Evolutionary conservation across 768 basidiomycete genomes (phyloP).

Genomic region (Termitomyces sp.): DNA sequence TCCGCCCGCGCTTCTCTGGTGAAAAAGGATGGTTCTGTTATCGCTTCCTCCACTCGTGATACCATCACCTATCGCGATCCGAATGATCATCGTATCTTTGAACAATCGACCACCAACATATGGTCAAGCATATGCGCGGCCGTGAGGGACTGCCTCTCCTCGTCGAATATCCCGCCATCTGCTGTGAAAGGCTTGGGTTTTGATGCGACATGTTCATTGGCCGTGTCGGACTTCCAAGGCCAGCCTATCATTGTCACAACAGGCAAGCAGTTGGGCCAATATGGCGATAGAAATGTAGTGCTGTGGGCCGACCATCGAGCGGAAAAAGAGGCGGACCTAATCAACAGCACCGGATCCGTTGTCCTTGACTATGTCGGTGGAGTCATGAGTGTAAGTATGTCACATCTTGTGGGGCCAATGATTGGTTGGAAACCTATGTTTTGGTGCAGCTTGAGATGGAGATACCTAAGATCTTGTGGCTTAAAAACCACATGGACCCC

Average conservation of each 20-base stretch:
- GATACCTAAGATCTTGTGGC: constrained; percentile 95
- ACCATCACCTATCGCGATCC: constrained; percentile 87
- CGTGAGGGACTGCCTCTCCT: constrained; percentile 60
- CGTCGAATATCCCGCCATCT: constrained; percentile 52
- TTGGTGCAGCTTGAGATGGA: constrained; percentile 88
- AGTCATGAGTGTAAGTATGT: constrained; percentile 63
- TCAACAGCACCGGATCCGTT: constrained; percentile 81
- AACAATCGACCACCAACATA: constrained; percentile 91
- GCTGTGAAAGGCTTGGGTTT: constrained; percentile 87
- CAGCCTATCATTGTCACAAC: constrained; percentile 73
- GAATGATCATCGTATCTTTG: constrained; percentile 88
- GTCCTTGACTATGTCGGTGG: constrained; percentile 96
- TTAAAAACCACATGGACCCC: constrained; percentile 83
- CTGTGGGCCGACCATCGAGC: constrained; percentile 99
- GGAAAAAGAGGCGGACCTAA: constrained; percentile 84
- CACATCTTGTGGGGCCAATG: not conserved
- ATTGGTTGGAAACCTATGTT: not conserved
- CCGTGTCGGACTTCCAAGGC: constrained; percentile 76
- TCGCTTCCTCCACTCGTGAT: constrained; percentile 77
- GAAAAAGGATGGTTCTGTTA: constrained; percentile 60
- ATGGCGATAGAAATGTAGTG: constrained; percentile 81
- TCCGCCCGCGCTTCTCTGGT: constrained; percentile 88
- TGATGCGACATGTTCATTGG: constrained; percentile 96
- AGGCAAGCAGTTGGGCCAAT: constrained; percentile 58
- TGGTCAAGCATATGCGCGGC: constrained; percentile 70